These are phyloP conservation scores for Mycotypha africana DNA, from an alignment of 371 early-diverging fungal genomes.

Conservation along the genomic window DNA sequence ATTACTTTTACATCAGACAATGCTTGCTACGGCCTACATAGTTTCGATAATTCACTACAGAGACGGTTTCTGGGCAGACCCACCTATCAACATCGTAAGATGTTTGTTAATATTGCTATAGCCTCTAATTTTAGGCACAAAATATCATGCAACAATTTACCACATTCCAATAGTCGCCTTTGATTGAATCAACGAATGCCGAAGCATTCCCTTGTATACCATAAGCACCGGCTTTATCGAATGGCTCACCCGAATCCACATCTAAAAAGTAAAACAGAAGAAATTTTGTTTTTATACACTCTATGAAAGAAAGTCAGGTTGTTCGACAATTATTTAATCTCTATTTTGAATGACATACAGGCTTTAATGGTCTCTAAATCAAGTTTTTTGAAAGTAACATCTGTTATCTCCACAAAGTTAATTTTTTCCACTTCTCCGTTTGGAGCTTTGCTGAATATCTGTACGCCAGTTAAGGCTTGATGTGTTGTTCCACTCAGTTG, in stretches of 20 bases:
- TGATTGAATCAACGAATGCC: conserved; percentile 67
- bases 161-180: conserved; percentile 75
- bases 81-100: conserved; percentile 18
- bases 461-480: conserved; percentile 62
- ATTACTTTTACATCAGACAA: too few species aligned
- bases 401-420: conserved; percentile 42
- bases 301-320: not conserved
- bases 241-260: conserved; percentile 37
- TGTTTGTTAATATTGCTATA: not conserved
- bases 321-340: conserved; percentile 3
- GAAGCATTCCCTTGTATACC: conserved; percentile 79
- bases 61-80: conserved; percentile 37
- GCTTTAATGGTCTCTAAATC: conserved; percentile 54
- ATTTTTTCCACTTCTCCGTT: conserved; percentile 16
- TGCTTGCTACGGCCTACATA: too few species aligned
- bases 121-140: too few species aligned
- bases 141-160: conserved; percentile 27
- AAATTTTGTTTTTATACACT: not conserved
- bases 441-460: conserved; percentile 30
- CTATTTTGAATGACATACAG: conserved; percentile 68
- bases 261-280: conserved; percentile 21
- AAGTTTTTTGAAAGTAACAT: conserved; percentile 41
- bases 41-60: conserved; percentile 20
- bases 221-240: conserved; percentile 85
- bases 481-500: conserved; percentile 55